A percentile compares a stretch with the other conserved stretches of the same genome.
These are phyloP conservation scores for Diplosphaera chodatii DNA, from an alignment of 139 green algal genomes.

Conservation along the genomic window DNA sequence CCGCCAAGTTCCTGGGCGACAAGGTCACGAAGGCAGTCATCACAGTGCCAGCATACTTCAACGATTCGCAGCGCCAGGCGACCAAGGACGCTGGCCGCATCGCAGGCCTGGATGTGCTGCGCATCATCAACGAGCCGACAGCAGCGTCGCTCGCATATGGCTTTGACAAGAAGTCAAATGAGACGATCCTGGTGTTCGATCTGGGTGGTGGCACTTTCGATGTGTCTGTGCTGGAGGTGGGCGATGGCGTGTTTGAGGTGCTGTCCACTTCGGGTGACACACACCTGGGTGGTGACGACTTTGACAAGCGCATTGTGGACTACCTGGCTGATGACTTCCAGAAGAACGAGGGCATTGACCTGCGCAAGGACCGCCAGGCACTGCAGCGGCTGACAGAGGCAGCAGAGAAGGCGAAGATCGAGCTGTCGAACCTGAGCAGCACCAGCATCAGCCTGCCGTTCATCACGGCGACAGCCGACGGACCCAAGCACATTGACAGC, in stretches of 20 bases:
- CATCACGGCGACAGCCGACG: conserved; percentile 97
- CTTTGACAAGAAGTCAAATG: conserved; percentile 96
- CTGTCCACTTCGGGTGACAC: conserved; percentile 96
- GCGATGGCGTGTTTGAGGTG: conserved; percentile 99
- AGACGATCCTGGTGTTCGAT: conserved; percentile 99
- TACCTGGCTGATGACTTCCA: conserved; percentile 93
- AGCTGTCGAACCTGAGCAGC: conserved; percentile 71
- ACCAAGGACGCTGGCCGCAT: conserved; percentile 92
- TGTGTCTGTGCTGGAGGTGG: conserved; percentile 87
- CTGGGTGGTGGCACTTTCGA: conserved; percentile 98
- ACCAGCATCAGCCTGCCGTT: conserved; percentile 96
- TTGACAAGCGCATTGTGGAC: conserved; percentile 98
- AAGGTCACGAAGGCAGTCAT: conserved; percentile 85
- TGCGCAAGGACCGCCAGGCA: conserved; percentile 88
- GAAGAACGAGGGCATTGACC: conserved; percentile 86
- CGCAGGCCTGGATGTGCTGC: conserved; percentile 94
- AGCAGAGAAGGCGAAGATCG: conserved; percentile 99
- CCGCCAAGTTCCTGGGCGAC: conserved; percentile 75
- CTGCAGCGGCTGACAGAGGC: conserved; percentile 93
- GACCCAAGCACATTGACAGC: conserved; percentile 98
- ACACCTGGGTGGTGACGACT: conserved; percentile 98
- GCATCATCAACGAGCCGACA: conserved; percentile 99
- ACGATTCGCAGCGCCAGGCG: conserved; percentile 93
- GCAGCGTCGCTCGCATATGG: conserved; percentile 97
- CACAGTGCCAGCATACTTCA: conserved; percentile 99